These are phyloP conservation scores for Chondrus crispus DNA, from an alignment of 23 red algal genomes.

Conservation along the genomic window DNA sequence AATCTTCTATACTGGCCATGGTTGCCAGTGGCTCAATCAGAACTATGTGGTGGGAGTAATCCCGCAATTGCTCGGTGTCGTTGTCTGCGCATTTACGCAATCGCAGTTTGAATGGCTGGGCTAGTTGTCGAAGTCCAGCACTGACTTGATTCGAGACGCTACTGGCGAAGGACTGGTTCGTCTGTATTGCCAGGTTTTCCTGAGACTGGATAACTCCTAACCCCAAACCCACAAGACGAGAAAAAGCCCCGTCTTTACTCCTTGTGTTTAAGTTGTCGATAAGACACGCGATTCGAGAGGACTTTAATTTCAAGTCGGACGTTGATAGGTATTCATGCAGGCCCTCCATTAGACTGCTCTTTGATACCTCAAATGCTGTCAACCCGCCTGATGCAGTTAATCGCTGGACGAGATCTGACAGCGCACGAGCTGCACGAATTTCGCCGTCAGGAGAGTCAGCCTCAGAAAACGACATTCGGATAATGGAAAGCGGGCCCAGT, in stretches of 20 bases:
- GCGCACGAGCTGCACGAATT: neutral
- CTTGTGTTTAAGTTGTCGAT: constrained; percentile 41
- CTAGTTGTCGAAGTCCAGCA: constrained; percentile 70
- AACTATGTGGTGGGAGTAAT: constrained; percentile 78
- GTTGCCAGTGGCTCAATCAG: constrained; percentile 88
- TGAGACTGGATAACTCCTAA: constrained; percentile 55
- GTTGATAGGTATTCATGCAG: constrained; percentile 60
- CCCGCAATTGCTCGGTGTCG: constrained; percentile 17
- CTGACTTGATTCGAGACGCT: constrained; percentile 26
- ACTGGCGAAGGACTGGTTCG: neutral
- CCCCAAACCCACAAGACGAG: constrained; percentile 11
- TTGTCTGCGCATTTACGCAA: constrained; percentile 12
- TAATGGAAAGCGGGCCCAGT: constrained; percentile 18
- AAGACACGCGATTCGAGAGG: constrained; percentile 1
- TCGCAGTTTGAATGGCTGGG: constrained; percentile 82
- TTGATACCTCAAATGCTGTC: constrained; percentile 72
- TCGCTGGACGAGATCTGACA: constrained; percentile 34
- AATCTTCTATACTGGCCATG: constrained; percentile 77
- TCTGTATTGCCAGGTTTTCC: constrained; percentile 53
- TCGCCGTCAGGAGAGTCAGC: neutral
- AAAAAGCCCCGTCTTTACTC: constrained; percentile 29
- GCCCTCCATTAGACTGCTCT: constrained; percentile 59
- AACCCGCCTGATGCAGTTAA: constrained; percentile 33
- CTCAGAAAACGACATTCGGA: constrained; percentile 29
- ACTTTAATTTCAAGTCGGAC: neutral